phyloP scores from a whole-genome alignment of 2,329 filamentous ascomycete genomes.

The Cladosporium cucumerinum region DNA sequence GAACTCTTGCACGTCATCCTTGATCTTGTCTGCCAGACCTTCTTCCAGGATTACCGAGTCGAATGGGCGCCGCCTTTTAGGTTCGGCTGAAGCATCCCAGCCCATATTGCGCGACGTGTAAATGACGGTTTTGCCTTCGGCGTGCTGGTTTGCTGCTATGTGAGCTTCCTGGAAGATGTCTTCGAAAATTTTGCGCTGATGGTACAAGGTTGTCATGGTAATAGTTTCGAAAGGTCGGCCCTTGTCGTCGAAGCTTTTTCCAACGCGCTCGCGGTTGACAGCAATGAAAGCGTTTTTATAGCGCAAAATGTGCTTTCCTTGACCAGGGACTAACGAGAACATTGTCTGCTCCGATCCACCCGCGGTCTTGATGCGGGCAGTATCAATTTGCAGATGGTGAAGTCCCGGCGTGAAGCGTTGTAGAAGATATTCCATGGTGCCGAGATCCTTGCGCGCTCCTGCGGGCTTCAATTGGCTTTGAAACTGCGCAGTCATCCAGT shows the following conservation, averaged over 20 bases:
- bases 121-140: constrained; percentile 90
- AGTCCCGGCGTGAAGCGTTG: constrained; percentile 57
- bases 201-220: constrained; percentile 85
- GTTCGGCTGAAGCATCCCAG: constrained; percentile 80
- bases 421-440: constrained; percentile 53
- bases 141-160: constrained; percentile 69
- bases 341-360: constrained; percentile 71
- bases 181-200: constrained; percentile 84
- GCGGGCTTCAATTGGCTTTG: constrained; percentile 40
- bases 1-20: constrained; percentile 80
- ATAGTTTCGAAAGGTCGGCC: constrained; percentile 94
- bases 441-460: constrained; percentile 28
- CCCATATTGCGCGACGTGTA: constrained; percentile 81
- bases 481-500: constrained; percentile 75
- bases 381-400: constrained; percentile 64
- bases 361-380: constrained; percentile 58
- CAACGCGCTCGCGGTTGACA: constrained; percentile 75
- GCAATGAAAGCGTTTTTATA: constrained; percentile 84
- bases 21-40: constrained; percentile 77
- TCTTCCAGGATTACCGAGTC: constrained; percentile 82
- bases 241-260: constrained; percentile 75
- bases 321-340: constrained; percentile 87
- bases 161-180: constrained; percentile 87
- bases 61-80: constrained; percentile 80
- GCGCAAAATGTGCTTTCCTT: constrained; percentile 81